Conservation (phyloP, 78 protist genomes). For the Mantamonas sphyraenae region DNA sequence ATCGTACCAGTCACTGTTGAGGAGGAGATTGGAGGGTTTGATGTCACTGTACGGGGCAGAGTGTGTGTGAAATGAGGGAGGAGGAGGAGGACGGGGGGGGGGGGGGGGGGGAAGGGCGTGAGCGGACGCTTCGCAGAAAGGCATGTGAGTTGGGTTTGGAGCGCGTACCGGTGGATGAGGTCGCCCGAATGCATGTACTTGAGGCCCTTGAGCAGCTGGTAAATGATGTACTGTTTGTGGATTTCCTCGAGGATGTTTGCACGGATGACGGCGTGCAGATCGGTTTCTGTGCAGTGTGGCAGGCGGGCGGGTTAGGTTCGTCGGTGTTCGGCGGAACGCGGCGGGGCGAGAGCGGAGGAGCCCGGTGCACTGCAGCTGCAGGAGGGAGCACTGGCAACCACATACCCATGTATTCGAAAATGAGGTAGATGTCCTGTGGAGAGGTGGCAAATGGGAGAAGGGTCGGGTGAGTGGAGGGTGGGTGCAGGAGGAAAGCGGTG, state of each 20-base stretch:
- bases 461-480: no score
- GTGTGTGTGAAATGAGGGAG: not conserved
- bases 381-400: no score
- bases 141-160: no score
- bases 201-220: constrained; percentile 89
- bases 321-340: no score
- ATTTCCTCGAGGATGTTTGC: constrained; percentile 91
- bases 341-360: no score
- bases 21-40: constrained; percentile 90
- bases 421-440: constrained; percentile 92
- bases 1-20: constrained; percentile 87
- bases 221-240: constrained; percentile 91
- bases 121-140: not conserved
- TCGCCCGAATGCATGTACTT: constrained; percentile 87
- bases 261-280: constrained; percentile 94
- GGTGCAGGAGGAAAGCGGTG: no score
- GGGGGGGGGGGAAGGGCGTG: not conserved
- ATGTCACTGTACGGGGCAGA: not conserved
- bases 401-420: constrained; percentile 92
- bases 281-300: no score
- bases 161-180: constrained; percentile 88
- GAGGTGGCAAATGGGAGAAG: no score
- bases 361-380: no score
- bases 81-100: no score
- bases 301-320: no score